These are phyloP conservation scores for Xylariaceae sp. DNA, from an alignment of 2,329 filamentous ascomycete species.

Conservation along the genomic window DNA sequence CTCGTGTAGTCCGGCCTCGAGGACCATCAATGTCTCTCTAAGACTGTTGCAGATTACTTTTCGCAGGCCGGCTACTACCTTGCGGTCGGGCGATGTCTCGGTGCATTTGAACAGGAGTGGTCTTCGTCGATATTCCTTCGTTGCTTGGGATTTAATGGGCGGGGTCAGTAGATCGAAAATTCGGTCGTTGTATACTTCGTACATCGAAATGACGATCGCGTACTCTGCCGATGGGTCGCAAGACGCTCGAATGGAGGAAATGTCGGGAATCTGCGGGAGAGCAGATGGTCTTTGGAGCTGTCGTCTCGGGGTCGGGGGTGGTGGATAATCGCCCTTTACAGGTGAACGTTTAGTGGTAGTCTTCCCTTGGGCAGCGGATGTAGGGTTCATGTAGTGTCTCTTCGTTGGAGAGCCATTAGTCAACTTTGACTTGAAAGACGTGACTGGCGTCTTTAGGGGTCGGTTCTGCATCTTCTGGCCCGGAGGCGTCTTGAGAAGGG, in stretches of 20 bases:
- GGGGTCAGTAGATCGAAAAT: constrained; percentile 89
- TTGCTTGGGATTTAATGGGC: constrained; percentile 55
- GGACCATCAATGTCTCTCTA: constrained; percentile 80
- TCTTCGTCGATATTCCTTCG: constrained; percentile 71
- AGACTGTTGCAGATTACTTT: constrained; percentile 85
- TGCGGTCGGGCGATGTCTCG: constrained; percentile 83
- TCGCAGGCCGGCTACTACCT: constrained; percentile 85
- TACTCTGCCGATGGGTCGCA: constrained; percentile 74
- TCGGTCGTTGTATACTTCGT: constrained; percentile 97
- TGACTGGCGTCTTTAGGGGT: constrained; percentile 17
- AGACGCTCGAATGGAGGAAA: constrained; percentile 66
- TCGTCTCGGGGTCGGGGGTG: constrained; percentile 58
- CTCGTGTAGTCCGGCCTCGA: constrained; percentile 87
- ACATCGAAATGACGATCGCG: constrained; percentile 90
- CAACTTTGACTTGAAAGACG: constrained; percentile 31
- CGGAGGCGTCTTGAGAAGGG: constrained; percentile 28
- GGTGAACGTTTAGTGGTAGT: constrained; percentile 44
- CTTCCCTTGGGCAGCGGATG: constrained; percentile 45
- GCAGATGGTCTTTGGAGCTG: constrained; percentile 67
- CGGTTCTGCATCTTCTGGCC: constrained; percentile 14
- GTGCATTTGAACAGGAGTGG: constrained; percentile 90
- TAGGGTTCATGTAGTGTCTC: constrained; percentile 45
- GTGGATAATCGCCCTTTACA: constrained; percentile 48
- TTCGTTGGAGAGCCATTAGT: constrained; percentile 27
- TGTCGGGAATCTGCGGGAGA: constrained; percentile 71